Conservation (phyloP, 2,329 filamentous ascomycete genomes). For the Keithomyces neogunnii region DNA sequence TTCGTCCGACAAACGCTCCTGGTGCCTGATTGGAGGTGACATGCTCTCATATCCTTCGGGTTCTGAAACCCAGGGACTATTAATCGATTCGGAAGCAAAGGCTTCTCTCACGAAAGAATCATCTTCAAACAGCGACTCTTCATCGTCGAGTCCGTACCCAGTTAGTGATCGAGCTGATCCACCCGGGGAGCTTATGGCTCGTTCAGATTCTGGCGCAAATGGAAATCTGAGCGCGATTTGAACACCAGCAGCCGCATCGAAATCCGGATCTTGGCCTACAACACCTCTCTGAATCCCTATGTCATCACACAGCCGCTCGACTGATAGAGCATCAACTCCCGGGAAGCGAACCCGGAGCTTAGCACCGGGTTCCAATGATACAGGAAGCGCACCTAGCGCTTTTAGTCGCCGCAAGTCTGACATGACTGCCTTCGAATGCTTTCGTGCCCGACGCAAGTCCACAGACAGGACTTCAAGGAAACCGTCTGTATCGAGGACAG, state of each 20-base stretch:
- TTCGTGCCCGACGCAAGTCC: slow-evolving; percentile 80
- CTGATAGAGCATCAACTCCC: slow-evolving; percentile 75
- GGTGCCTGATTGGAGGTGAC: slow-evolving; percentile 38
- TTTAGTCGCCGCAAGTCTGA: slow-evolving; percentile 75
- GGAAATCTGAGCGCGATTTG: slow-evolving; percentile 76
- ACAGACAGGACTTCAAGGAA: slow-evolving; percentile 77
- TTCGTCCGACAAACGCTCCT: slow-evolving; percentile 35
- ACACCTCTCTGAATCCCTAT: slow-evolving; percentile 74
- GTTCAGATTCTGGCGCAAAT: slow-evolving; percentile 56
- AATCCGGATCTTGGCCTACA: slow-evolving; percentile 68
- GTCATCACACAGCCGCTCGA: slow-evolving; percentile 79
- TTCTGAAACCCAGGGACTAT: slow-evolving; percentile 39
- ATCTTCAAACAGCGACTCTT: slow-evolving; percentile 22
- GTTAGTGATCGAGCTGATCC: slow-evolving; percentile 37
- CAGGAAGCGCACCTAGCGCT: slow-evolving; percentile 72
- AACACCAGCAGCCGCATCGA: slow-evolving; percentile 57
- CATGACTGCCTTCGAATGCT: slow-evolving; percentile 71
- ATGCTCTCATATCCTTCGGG: slow-evolving; percentile 41
- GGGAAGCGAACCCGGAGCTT: slow-evolving; percentile 79
- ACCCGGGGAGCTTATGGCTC: slow-evolving; percentile 36
- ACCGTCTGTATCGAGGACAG: slow-evolving; percentile 71
- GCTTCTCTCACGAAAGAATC: slow-evolving; percentile 29
- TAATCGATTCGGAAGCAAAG: slow-evolving; percentile 34
- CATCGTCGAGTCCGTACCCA: slow-evolving; percentile 31
- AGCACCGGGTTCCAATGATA: slow-evolving; percentile 60